A percentile compares a stretch with the other conserved stretches of the same genome.
Conservation (phyloP, 345 rosid genomes). For the Carallia pectinifolia region DNA sequence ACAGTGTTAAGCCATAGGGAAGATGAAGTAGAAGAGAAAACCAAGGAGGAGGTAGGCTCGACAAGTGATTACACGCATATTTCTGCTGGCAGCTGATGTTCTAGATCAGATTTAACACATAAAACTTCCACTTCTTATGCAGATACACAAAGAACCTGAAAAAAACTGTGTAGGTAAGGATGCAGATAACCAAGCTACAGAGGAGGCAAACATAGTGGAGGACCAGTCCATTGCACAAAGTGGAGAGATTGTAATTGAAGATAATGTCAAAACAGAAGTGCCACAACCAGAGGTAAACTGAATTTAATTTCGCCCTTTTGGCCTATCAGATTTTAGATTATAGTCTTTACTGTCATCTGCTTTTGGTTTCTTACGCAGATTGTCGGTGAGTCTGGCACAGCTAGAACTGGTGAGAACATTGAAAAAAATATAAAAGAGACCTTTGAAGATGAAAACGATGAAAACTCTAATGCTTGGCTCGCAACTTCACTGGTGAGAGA, state of each 20-base stretch:
- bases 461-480: no score
- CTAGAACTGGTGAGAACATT: no score
- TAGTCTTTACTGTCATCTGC: no score
- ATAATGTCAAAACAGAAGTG: neutral
- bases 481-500: no score
- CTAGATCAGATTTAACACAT: neutral
- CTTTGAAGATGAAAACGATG: no score
- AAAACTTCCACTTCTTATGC: conserved; percentile 13
- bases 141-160: conserved; percentile 32
- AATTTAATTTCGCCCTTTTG: neutral
- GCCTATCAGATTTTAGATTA: no score
- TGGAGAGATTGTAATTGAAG: conserved; percentile 8
- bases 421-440: no score
- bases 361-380: no score
- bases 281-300: conserved; percentile 28
- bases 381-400: no score
- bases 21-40: conserved; percentile 13
- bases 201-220: conserved; percentile 12
- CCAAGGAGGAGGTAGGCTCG: conserved; percentile 20
- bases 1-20: conserved; percentile 14
- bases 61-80: neutral
- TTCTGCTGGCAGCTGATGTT: neutral
- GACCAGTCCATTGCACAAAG: conserved; percentile 6
- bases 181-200: conserved; percentile 7
- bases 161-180: conserved; percentile 14